A percentile compares a stretch with the other conserved stretches of the same genome.
phyloP scores from a whole-genome alignment of 2,329 filamentous ascomycete genomes.

The Colletotrichum australisinense region DNA sequence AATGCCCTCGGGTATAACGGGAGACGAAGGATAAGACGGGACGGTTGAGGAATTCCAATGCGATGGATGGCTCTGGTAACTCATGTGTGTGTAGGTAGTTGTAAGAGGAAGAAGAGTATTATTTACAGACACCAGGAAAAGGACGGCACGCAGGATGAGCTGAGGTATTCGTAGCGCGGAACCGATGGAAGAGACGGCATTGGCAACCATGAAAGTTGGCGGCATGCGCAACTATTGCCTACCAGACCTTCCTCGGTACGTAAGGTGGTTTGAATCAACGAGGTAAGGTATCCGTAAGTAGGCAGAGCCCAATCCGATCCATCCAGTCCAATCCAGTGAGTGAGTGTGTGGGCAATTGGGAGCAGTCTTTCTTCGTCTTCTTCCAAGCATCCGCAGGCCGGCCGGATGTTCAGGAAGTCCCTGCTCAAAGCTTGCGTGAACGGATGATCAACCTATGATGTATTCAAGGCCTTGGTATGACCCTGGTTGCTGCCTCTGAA shows the following conservation, averaged over 20 bases:
- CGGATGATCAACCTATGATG: slow-evolving; percentile 32
- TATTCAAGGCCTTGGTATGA: slow-evolving; percentile 17
- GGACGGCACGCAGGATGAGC: background rate
- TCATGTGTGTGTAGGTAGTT: background rate
- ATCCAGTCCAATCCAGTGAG: background rate
- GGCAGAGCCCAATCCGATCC: background rate
- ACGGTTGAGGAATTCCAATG: background rate
- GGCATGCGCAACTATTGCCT: background rate
- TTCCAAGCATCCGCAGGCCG: background rate
- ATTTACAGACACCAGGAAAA: background rate
- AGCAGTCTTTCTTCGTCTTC: background rate
- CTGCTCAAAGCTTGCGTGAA: background rate
- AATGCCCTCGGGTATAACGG: background rate
- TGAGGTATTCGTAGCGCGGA: background rate
- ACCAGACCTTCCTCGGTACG: background rate
- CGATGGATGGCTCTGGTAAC: background rate
- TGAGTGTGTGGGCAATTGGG: background rate
- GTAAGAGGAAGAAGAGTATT: background rate
- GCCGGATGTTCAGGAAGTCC: background rate
- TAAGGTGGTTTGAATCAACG: background rate
- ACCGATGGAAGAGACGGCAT: slow-evolving; percentile 2
- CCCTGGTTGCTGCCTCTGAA: slow-evolving; percentile 17
- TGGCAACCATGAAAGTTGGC: slow-evolving; percentile 1
- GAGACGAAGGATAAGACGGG: background rate
- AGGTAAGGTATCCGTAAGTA: background rate